These are phyloP conservation scores for Aureococcus anophagefferens DNA, from an alignment of 108 stramenopile species.

Conservation along the genomic window DNA sequence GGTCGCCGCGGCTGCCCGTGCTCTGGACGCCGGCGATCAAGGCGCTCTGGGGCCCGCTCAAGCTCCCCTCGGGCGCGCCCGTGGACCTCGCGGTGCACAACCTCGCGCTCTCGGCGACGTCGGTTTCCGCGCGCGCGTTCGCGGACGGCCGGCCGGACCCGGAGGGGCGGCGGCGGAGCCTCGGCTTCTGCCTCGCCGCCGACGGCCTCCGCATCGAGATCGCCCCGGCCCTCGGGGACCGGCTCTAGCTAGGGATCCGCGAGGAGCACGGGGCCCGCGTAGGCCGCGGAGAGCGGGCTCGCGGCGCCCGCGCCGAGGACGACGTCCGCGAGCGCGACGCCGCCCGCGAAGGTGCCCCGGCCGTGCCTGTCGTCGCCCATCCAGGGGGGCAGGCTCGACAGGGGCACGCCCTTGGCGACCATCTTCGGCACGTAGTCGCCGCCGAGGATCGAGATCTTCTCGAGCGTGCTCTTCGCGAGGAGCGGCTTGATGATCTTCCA, in stretches of 20 bases:
- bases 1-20: neutral
- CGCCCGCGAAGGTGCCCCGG: too few species aligned
- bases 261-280: too few species aligned
- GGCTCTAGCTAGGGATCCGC: too few species aligned
- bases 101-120: neutral
- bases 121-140: neutral
- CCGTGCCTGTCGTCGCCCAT: too few species aligned
- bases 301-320: too few species aligned
- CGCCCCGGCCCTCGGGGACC: neutral
- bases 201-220: neutral
- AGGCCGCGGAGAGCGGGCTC: too few species aligned
- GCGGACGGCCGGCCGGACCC: neutral
- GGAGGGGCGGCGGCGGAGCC: too few species aligned
- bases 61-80: neutral
- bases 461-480: slow-evolving; percentile 20
- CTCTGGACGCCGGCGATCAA: neutral
- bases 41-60: neutral
- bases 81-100: neutral
- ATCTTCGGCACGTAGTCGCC: too few species aligned
- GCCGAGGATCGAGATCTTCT: slow-evolving; percentile 25
- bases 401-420: too few species aligned
- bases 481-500: slow-evolving; percentile 29
- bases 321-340: too few species aligned
- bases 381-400: too few species aligned
- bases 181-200: neutral